These are phyloP conservation scores for Aureobasidium sp. DNA, from an alignment of 2,329 filamentous ascomycete species.

Conservation along the genomic window DNA sequence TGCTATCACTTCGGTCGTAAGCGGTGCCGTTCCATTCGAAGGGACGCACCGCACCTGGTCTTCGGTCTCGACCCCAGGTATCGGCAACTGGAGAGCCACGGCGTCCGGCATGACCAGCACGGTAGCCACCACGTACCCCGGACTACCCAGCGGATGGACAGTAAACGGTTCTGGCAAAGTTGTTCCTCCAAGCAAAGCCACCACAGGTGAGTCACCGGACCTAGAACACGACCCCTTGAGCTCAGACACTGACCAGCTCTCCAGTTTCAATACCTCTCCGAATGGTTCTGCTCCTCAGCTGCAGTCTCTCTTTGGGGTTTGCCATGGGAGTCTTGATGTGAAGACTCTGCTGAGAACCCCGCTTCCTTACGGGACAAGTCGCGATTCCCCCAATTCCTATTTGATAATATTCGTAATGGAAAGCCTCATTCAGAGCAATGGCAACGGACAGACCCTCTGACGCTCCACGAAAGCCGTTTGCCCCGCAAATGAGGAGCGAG, in stretches of 20 bases:
- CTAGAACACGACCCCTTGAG: neutral
- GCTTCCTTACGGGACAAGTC: conserved; percentile 3
- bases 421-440: neutral
- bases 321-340: conserved; percentile 1
- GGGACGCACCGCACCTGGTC: conserved; percentile 48
- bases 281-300: neutral
- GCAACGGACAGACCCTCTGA: neutral
- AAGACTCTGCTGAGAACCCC: neutral
- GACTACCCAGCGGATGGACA: conserved; percentile 71
- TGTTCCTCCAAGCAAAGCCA: conserved; percentile 59
- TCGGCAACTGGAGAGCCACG: conserved; percentile 39
- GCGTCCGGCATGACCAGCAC: conserved; percentile 29
- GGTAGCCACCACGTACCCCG: conserved; percentile 37
- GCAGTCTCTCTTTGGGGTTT: neutral
- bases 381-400: conserved; percentile 3
- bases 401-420: conserved; percentile 12
- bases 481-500: conserved; percentile 3
- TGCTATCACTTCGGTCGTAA: conserved; percentile 53
- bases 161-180: conserved; percentile 70
- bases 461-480: conserved; percentile 9
- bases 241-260: neutral
- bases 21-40: conserved; percentile 57
- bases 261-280: conserved; percentile 1
- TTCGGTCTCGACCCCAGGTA: conserved; percentile 16
- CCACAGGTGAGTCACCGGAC: conserved; percentile 44